Evolutionary conservation across 257 asterid genomes (phyloP), one percentile per base, ranked within the genome.

Genomic region (Mitragyna speciosa): DNA sequence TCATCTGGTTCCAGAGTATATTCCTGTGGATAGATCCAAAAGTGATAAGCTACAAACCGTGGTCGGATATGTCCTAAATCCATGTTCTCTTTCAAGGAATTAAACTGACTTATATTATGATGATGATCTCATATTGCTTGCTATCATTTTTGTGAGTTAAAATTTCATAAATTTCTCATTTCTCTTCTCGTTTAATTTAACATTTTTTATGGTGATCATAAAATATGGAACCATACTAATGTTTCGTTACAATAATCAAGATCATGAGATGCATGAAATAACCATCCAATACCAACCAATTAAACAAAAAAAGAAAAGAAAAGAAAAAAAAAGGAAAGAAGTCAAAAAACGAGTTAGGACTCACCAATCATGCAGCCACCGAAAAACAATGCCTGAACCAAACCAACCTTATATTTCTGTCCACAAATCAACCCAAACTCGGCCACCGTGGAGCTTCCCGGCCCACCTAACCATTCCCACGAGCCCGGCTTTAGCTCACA

Each of bases 321-420:
- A 5, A 74, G 11, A 17, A 26, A 14, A 26, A 12, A n/a, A 28
- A n/a, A 17, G 20, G 22, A 47, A 33, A 68, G 26, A 72, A n/a
- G 41, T 36, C 41, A 47, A 56, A 33, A 7, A 15, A 72, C 41
- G 48, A 58, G 14, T 2, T n/a, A 65, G 20, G 22, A 87, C 89
- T 48, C 41, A 92, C 98, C 98, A 2, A 94, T 92, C 96, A 91
- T 90, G 86, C 97, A 90, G 75, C 97, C 98, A 43, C 86, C 93
- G 80, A 94, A 92, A 78, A 94, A 92, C 87, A 92, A 63, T 85
- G 98, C 85, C 51, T 94, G 97, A 45, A 91, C 97, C 76, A 94
- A 77, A 12, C 98, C 97, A 30, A 92, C 96, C 93, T 90, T 91
- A 71, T 87, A 94, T 71, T 92, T 94, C 86, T 88, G 87, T 12